Evolutionary conservation across 345 rosid genomes (phyloP).

Genomic region (Eucalyptus globulus): DNA sequence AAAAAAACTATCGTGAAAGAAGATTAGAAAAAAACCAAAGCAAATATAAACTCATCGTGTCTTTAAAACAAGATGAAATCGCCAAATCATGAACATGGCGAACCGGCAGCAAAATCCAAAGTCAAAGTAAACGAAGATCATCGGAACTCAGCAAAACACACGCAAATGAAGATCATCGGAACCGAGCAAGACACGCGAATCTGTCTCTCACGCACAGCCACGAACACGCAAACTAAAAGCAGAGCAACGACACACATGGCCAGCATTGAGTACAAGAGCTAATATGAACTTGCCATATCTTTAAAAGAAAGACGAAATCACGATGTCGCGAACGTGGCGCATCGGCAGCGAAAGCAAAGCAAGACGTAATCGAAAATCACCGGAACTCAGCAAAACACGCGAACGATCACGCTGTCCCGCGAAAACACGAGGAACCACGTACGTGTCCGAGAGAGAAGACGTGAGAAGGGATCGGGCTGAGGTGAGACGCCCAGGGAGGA

Average conservation of each 20-base stretch:
- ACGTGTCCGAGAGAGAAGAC: constrained; percentile 66
- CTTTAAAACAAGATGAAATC: background rate
- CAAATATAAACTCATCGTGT: background rate
- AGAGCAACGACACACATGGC: background rate
- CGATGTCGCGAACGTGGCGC: background rate
- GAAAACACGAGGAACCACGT: background rate
- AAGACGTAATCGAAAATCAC: background rate
- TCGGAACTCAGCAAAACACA: background rate
- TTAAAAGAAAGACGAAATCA: background rate
- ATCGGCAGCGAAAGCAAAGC: background rate
- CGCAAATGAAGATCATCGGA: no score
- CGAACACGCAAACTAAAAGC: background rate
- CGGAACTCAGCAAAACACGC: background rate
- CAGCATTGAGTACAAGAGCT: background rate
- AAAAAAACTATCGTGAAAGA: background rate
- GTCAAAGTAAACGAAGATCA: background rate
- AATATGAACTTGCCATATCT: background rate
- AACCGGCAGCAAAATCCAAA: background rate
- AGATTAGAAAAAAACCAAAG: background rate
- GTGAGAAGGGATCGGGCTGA: constrained; percentile 44
- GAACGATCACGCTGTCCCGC: background rate
- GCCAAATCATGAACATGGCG: background rate
- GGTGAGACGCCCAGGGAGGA: constrained; percentile 73
- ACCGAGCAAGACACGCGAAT: background rate
- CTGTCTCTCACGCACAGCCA: background rate